Evolutionary conservation across 73 alveolate species (phyloP), one percentile per base, ranked within the genome.

Genomic region (Diophrys sp.): DNA sequence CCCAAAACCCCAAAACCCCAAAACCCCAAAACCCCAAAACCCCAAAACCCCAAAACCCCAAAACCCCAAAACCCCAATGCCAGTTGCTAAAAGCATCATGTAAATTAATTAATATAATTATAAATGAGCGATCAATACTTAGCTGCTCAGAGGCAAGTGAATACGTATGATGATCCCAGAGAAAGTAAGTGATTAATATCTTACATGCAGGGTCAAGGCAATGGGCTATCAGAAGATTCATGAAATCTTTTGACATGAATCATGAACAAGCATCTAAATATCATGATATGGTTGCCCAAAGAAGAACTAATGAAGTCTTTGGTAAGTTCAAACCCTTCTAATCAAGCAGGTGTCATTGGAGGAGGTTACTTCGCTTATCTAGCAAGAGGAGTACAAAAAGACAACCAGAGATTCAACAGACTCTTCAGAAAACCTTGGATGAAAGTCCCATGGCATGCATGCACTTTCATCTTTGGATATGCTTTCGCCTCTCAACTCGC

Each of bases 391-490:
- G 24, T 79, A 24, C 76, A 79, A 54, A 30, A 75, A n/a, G 44
- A 34, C 5, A 74, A 67, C 55, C 81, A 79, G 69, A 70, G 72
- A 25, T 71, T 68, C 76, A 79, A 72, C 70, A 76, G 76, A n/a
- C 32, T 79, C 34, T 79, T 79, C 76, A 70, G 82, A 29, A 79
- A 79, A 79, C 81, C 88, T 1, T 82, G 90, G 90, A 74, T 82
- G 84, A 73, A 44, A 26, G 29, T 56, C n/a, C 84, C 90, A 8
- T 30, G 75, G 71, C 75, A 57, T 66, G 26, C 79, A 0, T 28
- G 29, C 1, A 80, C 84, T 18, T 82, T 82, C 53, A 56, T 28
- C 32, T 82, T 82, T 33, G 84, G 73, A 32, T 54, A 32, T 44
- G 56, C 55, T 33, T 83, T 82, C 23, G 83, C 79, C 26, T 28